Evolutionary conservation across 1,284 basidiomycete genomes (phyloP), one percentile per base, ranked within the genome.

Genomic region (Apiotrichum akiyoshidainum): DNA sequence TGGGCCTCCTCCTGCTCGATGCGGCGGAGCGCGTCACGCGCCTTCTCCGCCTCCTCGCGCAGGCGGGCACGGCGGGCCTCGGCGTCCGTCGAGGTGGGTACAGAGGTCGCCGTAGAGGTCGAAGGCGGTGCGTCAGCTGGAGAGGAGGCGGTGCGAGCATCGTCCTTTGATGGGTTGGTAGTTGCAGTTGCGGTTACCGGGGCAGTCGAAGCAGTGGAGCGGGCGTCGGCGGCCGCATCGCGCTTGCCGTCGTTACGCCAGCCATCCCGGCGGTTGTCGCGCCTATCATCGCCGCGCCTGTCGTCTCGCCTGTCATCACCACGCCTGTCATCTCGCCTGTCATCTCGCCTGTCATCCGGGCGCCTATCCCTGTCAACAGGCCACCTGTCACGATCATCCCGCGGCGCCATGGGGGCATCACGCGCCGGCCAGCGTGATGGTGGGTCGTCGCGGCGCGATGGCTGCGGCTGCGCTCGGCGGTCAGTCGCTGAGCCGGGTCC

Each of bases 1-100:
- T 42, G 58, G 9, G 53, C 61, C 47, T 65, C 64, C 50, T 65
- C 65, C 33, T 63, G 55, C 35, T 59, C 48, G 13, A 65, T 46
- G 12, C 52, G 48, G 42, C 54, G 49, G 14, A 64, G 54, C 19
- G 35, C 46, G 47, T 60, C 62, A 22, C 60, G 53, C 0, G 57
- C 59, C 17, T 57, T 50, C 12, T 62, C 56, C 16, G 59, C 59
- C 51, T 63, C 61, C 46, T 66, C 61, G 7, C 61, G 55, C 22
- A 66, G 50, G 5, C 59, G 60, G 4, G 58, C 58, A 16, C 65
- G 63, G 37, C 37, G 37, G 37, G 37, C 12, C 4, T 37, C 37
- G 37, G 37, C 14, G 11, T 37, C 11, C 2, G 37, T 37, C 3
- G 37, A 11, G 4, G 37, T 10, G 7, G 26, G 26, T 3, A 7